Base-by-base conservation (phyloP, 2,329 filamentous ascomycete genomes). In the Colletotrichum sp. region DNA sequence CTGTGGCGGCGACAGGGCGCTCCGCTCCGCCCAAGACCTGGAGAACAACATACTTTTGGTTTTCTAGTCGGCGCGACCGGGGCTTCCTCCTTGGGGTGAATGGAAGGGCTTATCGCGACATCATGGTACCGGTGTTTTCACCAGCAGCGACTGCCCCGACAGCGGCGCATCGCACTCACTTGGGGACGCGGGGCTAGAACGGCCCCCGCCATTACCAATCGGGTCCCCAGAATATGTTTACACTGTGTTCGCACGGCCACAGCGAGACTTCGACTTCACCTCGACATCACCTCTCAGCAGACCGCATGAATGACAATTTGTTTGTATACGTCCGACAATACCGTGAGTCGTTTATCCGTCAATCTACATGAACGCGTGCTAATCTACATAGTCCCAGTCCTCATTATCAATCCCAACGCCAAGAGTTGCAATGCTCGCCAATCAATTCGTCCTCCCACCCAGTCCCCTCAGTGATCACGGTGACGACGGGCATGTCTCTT, bases 401-500 rank as follows among this genome's bases (percentile, higher is more conserved):
- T 59, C 59, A 22, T 72, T 11, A 44, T 52, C 48, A 27, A 28
- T 63, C 60, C 74, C 36, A 75, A 75, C 71, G 74, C 74, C 74
- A 22, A 19, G 16, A 61, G 15, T 63, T 66, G 39, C 39, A 71
- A 68, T 69, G 64, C 59, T 73, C 48, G 70, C 34, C 64, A 59
- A 68, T 57, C 39, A 63, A 57, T 52, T 34, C 25, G n/a, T 22
- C 48, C 57, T 60, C 44, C 34, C 44, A 63, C 27, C 28, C 30
- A 27, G 11, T 34, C n/a, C 61, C 13, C 11, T 34, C 48, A 74
- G 30, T 76, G 72, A 16, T 78, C 79, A 34, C 80, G 77, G 28
- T 79, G 74, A 68, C 83, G 79, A 61, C 82, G 82, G 59, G 79
- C 83, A 6, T 83, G 79, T 22, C 87, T 81, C 80, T 83, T 84